These are phyloP conservation scores for Carpinus viminea DNA, from an alignment of 306 rosid genomes.

Conservation along the genomic window DNA sequence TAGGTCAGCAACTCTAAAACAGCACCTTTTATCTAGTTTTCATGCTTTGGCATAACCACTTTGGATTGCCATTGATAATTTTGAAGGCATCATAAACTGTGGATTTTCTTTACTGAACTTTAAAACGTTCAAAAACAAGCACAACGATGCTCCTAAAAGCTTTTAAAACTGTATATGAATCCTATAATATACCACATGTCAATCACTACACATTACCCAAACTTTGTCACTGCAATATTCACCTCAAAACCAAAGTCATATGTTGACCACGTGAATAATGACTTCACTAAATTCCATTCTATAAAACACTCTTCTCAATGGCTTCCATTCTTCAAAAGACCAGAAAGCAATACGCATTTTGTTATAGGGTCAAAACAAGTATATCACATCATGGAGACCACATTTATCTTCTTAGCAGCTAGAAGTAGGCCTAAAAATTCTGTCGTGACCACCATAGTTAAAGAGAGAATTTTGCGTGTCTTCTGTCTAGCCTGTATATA, in stretches of 20 bases:
- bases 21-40: background rate
- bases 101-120: background rate
- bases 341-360: background rate
- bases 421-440: background rate
- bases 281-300: background rate
- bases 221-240: background rate
- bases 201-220: background rate
- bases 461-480: background rate
- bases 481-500: background rate
- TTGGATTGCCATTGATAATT: background rate
- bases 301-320: background rate
- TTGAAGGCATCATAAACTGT: background rate
- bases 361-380: background rate
- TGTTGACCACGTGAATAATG: background rate
- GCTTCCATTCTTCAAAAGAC: background rate
- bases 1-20: background rate
- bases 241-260: background rate
- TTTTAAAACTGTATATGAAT: background rate
- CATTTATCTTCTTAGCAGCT: background rate
- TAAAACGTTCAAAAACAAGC: background rate
- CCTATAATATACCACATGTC: no score
- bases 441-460: background rate
- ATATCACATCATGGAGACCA: background rate
- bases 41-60: background rate
- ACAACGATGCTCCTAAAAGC: background rate